Base-by-base conservation (phyloP, 2,329 filamentous ascomycete genomes). In the Nannizziopsis arthrosporioides region DNA sequence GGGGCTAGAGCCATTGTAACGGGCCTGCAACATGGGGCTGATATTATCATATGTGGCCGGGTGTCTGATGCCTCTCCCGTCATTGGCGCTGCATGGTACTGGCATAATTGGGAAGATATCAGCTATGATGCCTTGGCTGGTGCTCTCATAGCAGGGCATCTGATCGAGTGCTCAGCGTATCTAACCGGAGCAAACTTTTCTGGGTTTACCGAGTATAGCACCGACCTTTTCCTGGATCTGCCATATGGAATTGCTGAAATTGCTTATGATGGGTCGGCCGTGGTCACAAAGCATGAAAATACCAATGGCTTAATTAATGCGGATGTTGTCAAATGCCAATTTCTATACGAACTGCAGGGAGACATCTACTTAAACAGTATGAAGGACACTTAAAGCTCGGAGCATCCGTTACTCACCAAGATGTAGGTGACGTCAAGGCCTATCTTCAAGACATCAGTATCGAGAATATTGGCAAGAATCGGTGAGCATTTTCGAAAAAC, bases 31-130 rank as follows among this genome's bases (percentile, higher is more conserved):
- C 56, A 55, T 0, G 70, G 71, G 0, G 72, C 71, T 1, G 65
- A 72, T 14, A 72, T 75, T 17, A 62, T 75, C 41, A 66, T 75
- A 1, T 74, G 71, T 46, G 73, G 73, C 0, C 64, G 73, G 3
- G 70, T 70, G 1, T 66, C 70, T 0, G 72, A 74, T 53, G 73
- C 73, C 0, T 70, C 68, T 2, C 74, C 73, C 0, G 73, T 77
- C 0, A 76, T 79, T 49, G 76, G 72, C 0, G 73, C 74, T 0
- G 75, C 75, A 0, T 71, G 70, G 55, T 79, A 68, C 63, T 80
- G 75, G 70, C 68, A 79, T 46, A 61, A 65, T 1, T 80, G 75
- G 77, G 51, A 53, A 0, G 66, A 71, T 12, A 66, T 62, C 0
- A 65, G 72, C 18, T 75, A 70, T 15, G 69, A 78, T 50, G 55